Evolutionary conservation across 805 yeast species (phyloP).

Genomic region (Suhomyces faveliae): DNA sequence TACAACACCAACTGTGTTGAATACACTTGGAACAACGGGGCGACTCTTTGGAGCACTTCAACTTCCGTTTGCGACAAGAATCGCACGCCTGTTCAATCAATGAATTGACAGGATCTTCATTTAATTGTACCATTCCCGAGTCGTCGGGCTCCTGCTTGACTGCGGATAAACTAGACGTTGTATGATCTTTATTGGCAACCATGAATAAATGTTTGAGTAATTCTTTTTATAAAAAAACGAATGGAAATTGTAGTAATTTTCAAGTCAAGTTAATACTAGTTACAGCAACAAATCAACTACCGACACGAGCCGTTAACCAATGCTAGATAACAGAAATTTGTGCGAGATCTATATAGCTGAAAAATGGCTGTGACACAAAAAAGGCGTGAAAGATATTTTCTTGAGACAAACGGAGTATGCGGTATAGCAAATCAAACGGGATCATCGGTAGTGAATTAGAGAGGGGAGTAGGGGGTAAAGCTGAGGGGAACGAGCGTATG

Average conservation of each 20-base stretch:
- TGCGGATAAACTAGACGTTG: background rate
- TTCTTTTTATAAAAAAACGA: too few relatives aligned
- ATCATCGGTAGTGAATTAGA: background rate
- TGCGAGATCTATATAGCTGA: conserved; percentile 5
- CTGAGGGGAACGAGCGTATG: background rate
- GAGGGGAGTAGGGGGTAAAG: background rate
- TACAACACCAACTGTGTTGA: conserved; percentile 70
- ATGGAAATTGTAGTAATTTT: too few relatives aligned
- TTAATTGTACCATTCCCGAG: conserved; percentile 42
- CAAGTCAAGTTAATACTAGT: background rate
- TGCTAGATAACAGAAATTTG: conserved; percentile 3
- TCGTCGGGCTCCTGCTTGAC: background rate
- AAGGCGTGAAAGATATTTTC: background rate
- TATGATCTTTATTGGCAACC: background rate
- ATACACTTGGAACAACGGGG: conserved; percentile 78
- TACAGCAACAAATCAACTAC: background rate
- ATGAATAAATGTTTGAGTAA: background rate
- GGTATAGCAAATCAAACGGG: background rate
- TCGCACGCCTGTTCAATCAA: conserved; percentile 68
- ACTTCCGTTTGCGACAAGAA: conserved; percentile 75
- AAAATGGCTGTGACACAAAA: conserved; percentile 2
- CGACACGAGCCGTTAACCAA: background rate
- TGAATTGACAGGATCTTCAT: background rate
- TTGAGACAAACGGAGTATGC: conserved; percentile 2
- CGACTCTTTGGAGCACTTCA: conserved; percentile 74